Base-by-base conservation (phyloP, 2,329 filamentous ascomycete species). In the Diaporthe ampelina region DNA sequence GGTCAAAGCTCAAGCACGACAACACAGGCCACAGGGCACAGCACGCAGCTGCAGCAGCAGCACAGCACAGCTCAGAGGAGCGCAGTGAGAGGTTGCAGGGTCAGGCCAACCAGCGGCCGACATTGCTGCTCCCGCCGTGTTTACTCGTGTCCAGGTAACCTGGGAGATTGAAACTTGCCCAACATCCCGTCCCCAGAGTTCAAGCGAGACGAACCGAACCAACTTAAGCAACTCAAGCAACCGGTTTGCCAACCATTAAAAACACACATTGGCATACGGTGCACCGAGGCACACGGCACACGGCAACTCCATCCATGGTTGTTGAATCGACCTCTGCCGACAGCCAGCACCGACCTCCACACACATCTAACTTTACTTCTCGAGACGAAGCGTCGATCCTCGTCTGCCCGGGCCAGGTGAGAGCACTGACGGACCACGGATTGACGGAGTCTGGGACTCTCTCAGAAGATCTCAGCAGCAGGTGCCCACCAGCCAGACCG, bases 1-100 rank as follows among this genome's bases (percentile, higher is more conserved):
- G 63, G 63, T 54, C 63, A 54, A 52, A 67, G 45, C 63, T 67
- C 63, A 68, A 68, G 63, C 63, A 68, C 63, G 63, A 68, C 63
- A 68, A 68, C 63, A 29, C 63, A 50, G 45, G 48, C n/a, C n/a
- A 52, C 48, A 68, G 61, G 26, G 19, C 45, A 52, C 61, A 37
- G 45, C 29, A 13, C 58, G 19, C 37, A 32, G 29, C 29, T 21
- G 48, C 61, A 40, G 63, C 63, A 54, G n/a, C n/a, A n/a, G n/a
- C n/a, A n/a, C n/a, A n/a, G 48, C 63, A 68, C 32, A 68, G 63
- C 48, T 54, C 32, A 52, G 48, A 21, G 24, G 10, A 37, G 29
- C 52, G 48, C 48, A 68, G 48, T 17, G 40, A 19, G 40, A 43
- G 40, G 40, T 17, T 43, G 48, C 63, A 68, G 63, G 63, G 63